Evolutionary conservation across 306 rosid species (phyloP).

Genomic region (Cicer chorassanicum): DNA sequence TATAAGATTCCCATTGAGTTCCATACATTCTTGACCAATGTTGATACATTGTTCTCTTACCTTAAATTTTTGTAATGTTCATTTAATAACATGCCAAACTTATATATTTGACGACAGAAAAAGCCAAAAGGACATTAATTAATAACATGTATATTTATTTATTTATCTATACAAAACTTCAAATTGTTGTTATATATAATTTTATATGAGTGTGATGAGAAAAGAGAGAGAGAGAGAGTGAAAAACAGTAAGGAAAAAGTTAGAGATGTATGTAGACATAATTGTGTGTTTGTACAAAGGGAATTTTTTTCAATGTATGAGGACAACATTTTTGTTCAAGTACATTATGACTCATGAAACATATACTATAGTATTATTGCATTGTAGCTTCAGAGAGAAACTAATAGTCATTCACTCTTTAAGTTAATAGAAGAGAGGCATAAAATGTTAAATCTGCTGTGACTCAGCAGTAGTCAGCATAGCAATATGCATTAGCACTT

Average conservation of each 20-base stretch:
- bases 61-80: constrained; percentile 4
- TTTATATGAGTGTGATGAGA: not conserved
- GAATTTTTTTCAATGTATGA: constrained; percentile 44
- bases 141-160: not conserved
- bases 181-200: constrained; percentile 3
- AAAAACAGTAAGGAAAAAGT: constrained; percentile 19
- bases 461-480: constrained; percentile 18
- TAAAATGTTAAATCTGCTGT: constrained; percentile 30
- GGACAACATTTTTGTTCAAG: constrained; percentile 4
- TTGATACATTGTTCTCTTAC: constrained; percentile 31
- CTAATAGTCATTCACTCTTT: not conserved
- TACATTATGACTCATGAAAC: constrained; percentile 39
- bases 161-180: not conserved
- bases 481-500: constrained; percentile 26
- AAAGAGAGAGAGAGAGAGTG: not conserved
- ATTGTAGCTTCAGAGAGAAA: constrained; percentile 17
- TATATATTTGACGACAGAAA: not conserved
- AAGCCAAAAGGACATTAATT: not conserved
- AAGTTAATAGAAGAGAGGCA: constrained; percentile 23
- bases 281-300: constrained; percentile 23
- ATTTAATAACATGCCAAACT: constrained; percentile 32
- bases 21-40: constrained; percentile 33
- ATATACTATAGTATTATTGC: not conserved
- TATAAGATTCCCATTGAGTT: constrained; percentile 41
- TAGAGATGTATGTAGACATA: constrained; percentile 43